Evolutionary conservation across 345 rosid species (phyloP).

Genomic region (Citrus unshiu): DNA sequence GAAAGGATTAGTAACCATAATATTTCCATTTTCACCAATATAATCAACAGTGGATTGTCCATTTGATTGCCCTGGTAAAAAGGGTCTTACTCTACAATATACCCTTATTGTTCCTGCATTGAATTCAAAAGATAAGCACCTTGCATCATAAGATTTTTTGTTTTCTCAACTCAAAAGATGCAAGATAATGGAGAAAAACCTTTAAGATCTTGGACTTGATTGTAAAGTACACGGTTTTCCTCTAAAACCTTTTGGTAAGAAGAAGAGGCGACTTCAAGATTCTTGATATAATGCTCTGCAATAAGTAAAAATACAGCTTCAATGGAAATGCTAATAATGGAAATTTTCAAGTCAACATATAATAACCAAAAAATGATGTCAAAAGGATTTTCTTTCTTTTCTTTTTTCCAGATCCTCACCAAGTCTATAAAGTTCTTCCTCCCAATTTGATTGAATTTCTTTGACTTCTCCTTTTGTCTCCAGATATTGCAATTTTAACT

Average conservation of each 20-base stretch:
- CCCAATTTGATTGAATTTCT: slow-evolving; percentile 67
- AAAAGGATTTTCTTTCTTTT: neutral
- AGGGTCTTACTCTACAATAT: slow-evolving; percentile 88
- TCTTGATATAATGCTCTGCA: slow-evolving; percentile 63
- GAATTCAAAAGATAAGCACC: slow-evolving; percentile 2
- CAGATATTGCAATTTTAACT: slow-evolving; percentile 45
- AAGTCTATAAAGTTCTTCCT: slow-evolving; percentile 55
- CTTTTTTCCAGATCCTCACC: slow-evolving; percentile 33
- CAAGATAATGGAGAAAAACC: slow-evolving; percentile 31
- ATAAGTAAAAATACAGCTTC: neutral
- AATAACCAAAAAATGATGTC: neutral
- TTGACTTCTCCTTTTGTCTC: slow-evolving; percentile 53
- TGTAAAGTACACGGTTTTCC: slow-evolving; percentile 88
- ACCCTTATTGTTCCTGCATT: slow-evolving; percentile 81
- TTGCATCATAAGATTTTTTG: neutral
- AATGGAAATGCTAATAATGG: neutral
- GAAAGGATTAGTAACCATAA: slow-evolving; percentile 82
- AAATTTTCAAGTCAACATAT: neutral
- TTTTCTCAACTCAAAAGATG: neutral
- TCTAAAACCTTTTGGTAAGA: slow-evolving; percentile 82
- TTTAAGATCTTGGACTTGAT: slow-evolving; percentile 99
- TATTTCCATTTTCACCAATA: slow-evolving; percentile 93
- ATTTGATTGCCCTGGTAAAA: slow-evolving; percentile 60
- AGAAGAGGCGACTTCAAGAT: slow-evolving; percentile 71
- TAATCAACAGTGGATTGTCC: slow-evolving; percentile 75